These are phyloP conservation scores for Thelonectria rubi DNA, from an alignment of 2,329 filamentous ascomycete species.

Conservation along the genomic window DNA sequence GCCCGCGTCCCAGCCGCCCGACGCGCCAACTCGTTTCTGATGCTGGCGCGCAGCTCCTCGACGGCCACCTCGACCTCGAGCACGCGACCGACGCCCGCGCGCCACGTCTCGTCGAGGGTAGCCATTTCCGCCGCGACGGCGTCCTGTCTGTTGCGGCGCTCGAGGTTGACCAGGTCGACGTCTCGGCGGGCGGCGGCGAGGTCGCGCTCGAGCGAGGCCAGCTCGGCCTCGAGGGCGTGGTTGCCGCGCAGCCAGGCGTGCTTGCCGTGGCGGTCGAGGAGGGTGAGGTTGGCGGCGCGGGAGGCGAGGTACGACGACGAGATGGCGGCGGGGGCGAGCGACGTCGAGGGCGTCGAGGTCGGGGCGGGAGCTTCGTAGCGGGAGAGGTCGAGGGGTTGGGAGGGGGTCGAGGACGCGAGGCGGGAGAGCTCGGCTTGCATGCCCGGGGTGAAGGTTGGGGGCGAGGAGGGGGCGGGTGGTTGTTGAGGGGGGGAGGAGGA, in stretches of 20 bases:
- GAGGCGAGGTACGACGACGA: constrained; percentile 60
- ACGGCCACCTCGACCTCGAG: constrained; percentile 89
- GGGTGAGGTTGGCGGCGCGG: constrained; percentile 66
- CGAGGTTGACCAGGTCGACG: constrained; percentile 77
- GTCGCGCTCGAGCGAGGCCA: constrained; percentile 74
- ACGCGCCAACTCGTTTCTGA: constrained; percentile 68
- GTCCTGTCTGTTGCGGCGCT: constrained; percentile 75
- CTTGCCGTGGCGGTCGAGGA: constrained; percentile 85
- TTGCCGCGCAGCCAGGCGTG: constrained; percentile 94
- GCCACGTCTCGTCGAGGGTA: constrained; percentile 81
- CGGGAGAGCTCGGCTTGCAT: constrained; percentile 75
- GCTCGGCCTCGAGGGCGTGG: constrained; percentile 76
- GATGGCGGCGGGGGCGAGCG: constrained; percentile 65
- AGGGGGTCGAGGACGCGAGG: constrained; percentile 56
- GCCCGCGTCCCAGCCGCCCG: constrained; percentile 28
- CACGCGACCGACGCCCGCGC: constrained; percentile 77
- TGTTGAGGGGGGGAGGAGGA: constrained; percentile 55
- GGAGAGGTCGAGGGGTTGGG: constrained; percentile 70
- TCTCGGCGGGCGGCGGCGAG: constrained; percentile 73
- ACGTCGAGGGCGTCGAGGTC: constrained; percentile 63
- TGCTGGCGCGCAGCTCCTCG: constrained; percentile 73
- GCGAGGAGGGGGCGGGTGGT: constrained; percentile 62
- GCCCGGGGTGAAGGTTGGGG: constrained; percentile 70
- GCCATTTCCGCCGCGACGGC: constrained; percentile 76
- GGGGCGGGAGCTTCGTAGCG: constrained; percentile 77